Base-by-base conservation (phyloP, 2,329 filamentous ascomycete species). In the Tolypocladium sp. region DNA sequence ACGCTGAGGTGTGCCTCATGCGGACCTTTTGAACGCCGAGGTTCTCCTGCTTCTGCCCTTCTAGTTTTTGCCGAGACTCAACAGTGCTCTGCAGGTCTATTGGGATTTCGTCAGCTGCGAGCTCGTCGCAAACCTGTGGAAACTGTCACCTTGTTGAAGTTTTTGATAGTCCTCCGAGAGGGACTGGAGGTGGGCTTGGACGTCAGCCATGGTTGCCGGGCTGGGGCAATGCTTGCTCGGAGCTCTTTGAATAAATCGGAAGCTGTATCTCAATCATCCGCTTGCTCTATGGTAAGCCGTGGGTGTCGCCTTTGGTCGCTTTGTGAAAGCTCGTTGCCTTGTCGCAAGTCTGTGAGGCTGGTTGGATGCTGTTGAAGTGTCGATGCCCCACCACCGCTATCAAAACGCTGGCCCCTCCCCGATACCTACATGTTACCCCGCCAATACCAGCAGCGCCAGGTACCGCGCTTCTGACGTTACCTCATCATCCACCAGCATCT, bases 41-140 rank as follows among this genome's bases (percentile, higher is more conserved):
- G 71, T 97, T 99, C 74, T 99, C 94, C 70, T 96, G 91, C 72
- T 90, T 90, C 74, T 99, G 94, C 8, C 92, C 90, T 72, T 97
- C 92, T 8, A 99, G 85, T 75, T 90, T 95, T 77, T 99, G 92
- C 63, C 92, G 85, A 12, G 91, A 89, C 52, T 86, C 81, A 33
- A 97, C 85, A 22, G 85, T 79, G 51, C 80, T 83, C 73, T 92
- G 89, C 58, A 97, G 82, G 66, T 97, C 94, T 96, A 57, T 10
- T 35, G 10, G 7, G 30, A 1, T 3, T 12, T 40, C n/a, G 27
- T 57, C 46, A 56, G 40, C 40, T 6, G 4, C 41, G 10, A 6
- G 25, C 9, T 53, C 30, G 33, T 17, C 17, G 35, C 27, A 15
- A 40, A 40, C 20, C 20, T 15, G 4, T 35, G 25, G 49, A 25